Percentiles rank a stretch among this genome's conserved stretches.
phyloP scores from a whole-genome alignment of 2,329 filamentous ascomycete genomes.

The Mycosphaerella sp. region DNA sequence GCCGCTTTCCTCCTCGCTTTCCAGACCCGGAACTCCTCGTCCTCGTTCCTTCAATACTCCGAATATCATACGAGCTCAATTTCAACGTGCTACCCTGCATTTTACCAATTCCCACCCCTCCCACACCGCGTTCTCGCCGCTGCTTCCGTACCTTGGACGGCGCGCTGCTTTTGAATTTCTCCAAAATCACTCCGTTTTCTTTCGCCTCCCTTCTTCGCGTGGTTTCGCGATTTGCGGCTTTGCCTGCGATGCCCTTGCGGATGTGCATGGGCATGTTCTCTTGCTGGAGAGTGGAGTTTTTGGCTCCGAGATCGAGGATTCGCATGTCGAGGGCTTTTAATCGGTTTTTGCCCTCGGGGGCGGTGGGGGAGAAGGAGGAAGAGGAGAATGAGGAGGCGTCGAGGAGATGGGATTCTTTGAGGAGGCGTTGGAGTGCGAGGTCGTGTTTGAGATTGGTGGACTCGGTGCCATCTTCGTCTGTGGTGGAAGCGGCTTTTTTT shows the following conservation, averaged over 20 bases:
- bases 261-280: slow-evolving; percentile 84
- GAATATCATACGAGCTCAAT: slow-evolving; percentile 70
- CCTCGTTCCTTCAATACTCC: slow-evolving; percentile 54
- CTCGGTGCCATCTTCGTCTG: slow-evolving; percentile 51
- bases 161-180: slow-evolving; percentile 46
- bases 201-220: slow-evolving; percentile 70
- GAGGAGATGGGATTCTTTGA: slow-evolving; percentile 87
- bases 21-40: neutral
- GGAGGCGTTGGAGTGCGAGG: slow-evolving; percentile 80
- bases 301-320: slow-evolving; percentile 73
- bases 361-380: slow-evolving; percentile 42
- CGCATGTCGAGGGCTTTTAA: slow-evolving; percentile 79
- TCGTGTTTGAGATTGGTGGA: slow-evolving; percentile 75
- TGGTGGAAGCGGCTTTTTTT: slow-evolving; percentile 14
- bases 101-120: slow-evolving; percentile 70
- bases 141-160: slow-evolving; percentile 34
- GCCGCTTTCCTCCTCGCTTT: slow-evolving; percentile 2
- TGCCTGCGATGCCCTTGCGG: slow-evolving; percentile 73
- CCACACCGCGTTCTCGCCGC: slow-evolving; percentile 56
- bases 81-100: slow-evolving; percentile 73
- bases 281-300: slow-evolving; percentile 65
- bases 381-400: slow-evolving; percentile 50
- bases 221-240: slow-evolving; percentile 58
- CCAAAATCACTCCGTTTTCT: slow-evolving; percentile 86
- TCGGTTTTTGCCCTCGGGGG: slow-evolving; percentile 59